These are phyloP conservation scores for Umbilicus rupestris DNA, from an alignment of 164 flowering plant genomes.

Conservation along the genomic window DNA sequence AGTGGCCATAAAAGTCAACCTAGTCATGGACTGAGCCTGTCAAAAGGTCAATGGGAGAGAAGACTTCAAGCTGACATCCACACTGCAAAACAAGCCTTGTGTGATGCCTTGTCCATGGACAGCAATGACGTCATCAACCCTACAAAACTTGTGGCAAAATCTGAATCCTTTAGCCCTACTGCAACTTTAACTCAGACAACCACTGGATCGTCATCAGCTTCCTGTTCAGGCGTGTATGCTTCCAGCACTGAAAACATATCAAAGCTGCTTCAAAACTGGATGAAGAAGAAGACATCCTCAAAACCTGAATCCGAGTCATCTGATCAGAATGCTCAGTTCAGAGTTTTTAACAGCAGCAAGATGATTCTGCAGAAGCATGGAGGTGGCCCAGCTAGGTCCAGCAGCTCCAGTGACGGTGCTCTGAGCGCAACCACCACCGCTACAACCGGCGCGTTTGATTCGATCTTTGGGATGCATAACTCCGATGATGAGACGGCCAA, in stretches of 20 bases:
- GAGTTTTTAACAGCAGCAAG: neutral
- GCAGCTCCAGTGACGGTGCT: conserved; percentile 1
- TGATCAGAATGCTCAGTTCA: conserved; percentile 3
- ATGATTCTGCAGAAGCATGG: too few species aligned
- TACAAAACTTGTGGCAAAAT: too few species aligned
- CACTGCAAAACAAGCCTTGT: conserved; percentile 65
- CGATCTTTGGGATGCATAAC: conserved; percentile 1
- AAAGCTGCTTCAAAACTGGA: conserved; percentile 32
- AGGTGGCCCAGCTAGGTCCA: neutral
- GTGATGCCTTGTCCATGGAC: conserved; percentile 70
- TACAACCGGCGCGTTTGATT: neutral
- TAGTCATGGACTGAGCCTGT: conserved; percentile 14
- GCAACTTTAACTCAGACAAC: neutral
- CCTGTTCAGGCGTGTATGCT: conserved; percentile 31
- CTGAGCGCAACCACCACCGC: neutral
- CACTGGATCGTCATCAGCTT: neutral
- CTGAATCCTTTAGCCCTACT: neutral
- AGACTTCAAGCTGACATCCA: conserved; percentile 89
- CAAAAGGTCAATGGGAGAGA: conserved; percentile 89
- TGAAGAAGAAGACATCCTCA: conserved; percentile 2
- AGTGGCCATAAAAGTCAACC: conserved; percentile 22
- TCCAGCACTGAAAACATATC: conserved; percentile 73
- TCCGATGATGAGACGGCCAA: too few species aligned
- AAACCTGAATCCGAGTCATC: neutral
- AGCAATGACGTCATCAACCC: too few species aligned